phyloP scores from a whole-genome alignment of 139 green algal genomes.

The Haematococcus sp. region DNA sequence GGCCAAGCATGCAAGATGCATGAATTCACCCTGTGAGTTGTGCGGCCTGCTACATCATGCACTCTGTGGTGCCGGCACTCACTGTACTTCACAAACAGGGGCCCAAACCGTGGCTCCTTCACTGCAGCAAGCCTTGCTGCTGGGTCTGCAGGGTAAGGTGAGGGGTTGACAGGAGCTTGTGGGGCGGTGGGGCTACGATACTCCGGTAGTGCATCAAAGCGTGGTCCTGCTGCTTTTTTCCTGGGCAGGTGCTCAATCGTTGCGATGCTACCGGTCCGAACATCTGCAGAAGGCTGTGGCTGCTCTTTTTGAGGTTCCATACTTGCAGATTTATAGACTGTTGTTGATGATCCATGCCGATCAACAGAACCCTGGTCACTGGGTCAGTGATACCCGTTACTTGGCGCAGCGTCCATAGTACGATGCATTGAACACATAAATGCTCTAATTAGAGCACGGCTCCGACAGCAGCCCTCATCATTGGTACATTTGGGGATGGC shows the following conservation, averaged over 20 bases:
- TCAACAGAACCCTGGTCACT: too few species aligned
- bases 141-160: neutral
- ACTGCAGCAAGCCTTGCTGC: neutral
- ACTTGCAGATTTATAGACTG: too few species aligned
- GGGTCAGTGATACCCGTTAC: too few species aligned
- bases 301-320: neutral
- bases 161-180: too few species aligned
- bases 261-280: neutral
- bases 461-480: too few species aligned
- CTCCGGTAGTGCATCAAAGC: constrained; percentile 5
- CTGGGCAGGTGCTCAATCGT: constrained; percentile 5
- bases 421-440: too few species aligned
- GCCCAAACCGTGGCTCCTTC: neutral
- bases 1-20: too few species aligned
- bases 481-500: neutral
- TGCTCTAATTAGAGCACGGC: too few species aligned
- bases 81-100: constrained; percentile 10
- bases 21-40: too few species aligned
- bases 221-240: constrained; percentile 7
- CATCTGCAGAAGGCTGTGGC: neutral
- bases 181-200: too few species aligned
- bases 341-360: too few species aligned
- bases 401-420: too few species aligned
- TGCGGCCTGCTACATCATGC: neutral
- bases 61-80: neutral